Evolutionary conservation across 2,329 filamentous ascomycete species (phyloP), one percentile per base, ranked within the genome.

Genomic region (Exserohilum turcica): DNA sequence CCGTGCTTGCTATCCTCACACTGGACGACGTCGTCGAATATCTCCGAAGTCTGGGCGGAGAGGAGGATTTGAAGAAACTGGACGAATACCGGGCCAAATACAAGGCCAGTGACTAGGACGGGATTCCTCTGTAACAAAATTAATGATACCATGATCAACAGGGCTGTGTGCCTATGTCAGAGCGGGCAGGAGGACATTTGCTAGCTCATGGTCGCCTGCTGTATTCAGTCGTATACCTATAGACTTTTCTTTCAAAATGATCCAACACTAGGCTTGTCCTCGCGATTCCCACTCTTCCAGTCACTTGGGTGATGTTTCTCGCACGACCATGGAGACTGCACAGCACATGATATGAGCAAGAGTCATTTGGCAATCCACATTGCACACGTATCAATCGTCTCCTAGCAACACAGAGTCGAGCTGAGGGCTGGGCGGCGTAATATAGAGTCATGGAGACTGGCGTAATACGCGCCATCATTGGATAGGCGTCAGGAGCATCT

Each of bases 1-100:
- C 92, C 1, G 91, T 96, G 54, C 80, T 92, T 62, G 83, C 91
- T 15, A 94, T 97, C 61, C 75, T 96, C 66, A 93, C 88, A 36
- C 81, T 97, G 61, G 85, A 92, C 68, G 91, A 97, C 75, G 86
- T 97, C 64, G 73, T 80, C 43, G 74, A 73, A 56, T 79, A 75
- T 46, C 63, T 80, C 64, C 74, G 73, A 68, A 69, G 70, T 29
- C 61, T 77, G 60, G 79, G 78, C 1, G 74, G 74, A 40, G 72
- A 75, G 43, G 77, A 79, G 15, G 78, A 82, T 60, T 61, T 81
- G 45, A 74, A 71, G 66, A 67, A 67, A 44, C 46, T 77, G 47
- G 68, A 76, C 48, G 74, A 74, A 58, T 77, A 77, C 48, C 54
- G 74, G 43, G 68, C 60, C 6, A 76, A 74, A 62, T 77, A 77